Conservation (phyloP, 192 early-diverging fungal genomes). For the Phlyctochytrium arcticum region DNA sequence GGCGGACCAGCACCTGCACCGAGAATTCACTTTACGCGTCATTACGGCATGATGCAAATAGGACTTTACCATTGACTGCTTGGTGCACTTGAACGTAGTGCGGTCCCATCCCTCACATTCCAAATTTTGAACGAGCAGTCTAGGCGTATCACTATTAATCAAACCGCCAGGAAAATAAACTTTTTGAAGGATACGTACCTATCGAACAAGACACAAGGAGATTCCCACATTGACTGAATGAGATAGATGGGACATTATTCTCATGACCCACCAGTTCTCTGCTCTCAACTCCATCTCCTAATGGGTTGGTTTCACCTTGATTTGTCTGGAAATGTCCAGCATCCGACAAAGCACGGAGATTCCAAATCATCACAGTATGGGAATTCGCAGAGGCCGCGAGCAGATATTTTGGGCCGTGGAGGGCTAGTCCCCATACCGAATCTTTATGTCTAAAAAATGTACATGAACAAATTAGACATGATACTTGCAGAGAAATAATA, state of each 20-base stretch:
- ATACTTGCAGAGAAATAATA: too few species aligned
- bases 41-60: too few species aligned
- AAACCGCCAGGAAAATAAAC: not conserved
- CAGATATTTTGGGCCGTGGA: conserved; percentile 9
- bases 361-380: conserved; percentile 26
- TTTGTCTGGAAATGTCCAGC: not conserved
- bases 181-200: not conserved
- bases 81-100: not conserved
- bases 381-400: conserved; percentile 25
- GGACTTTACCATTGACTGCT: conserved; percentile 3
- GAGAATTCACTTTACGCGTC: too few species aligned
- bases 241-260: conserved; percentile 27
- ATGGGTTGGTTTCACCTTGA: too few species aligned
- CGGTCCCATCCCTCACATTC: conserved; percentile 10
- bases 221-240: conserved; percentile 23
- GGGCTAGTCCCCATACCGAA: conserved; percentile 25
- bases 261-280: conserved; percentile 25
- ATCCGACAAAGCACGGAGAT: conserved; percentile 1
- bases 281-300: conserved; percentile 7
- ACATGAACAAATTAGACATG: too few species aligned
- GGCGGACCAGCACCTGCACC: conserved; percentile 13
- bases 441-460: conserved; percentile 19
- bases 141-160: not conserved
- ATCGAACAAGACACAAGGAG: conserved; percentile 23
- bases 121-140: conserved; percentile 20